Base-by-base conservation (phyloP, 1,284 basidiomycete species). In the Naganishia sp. region DNA sequence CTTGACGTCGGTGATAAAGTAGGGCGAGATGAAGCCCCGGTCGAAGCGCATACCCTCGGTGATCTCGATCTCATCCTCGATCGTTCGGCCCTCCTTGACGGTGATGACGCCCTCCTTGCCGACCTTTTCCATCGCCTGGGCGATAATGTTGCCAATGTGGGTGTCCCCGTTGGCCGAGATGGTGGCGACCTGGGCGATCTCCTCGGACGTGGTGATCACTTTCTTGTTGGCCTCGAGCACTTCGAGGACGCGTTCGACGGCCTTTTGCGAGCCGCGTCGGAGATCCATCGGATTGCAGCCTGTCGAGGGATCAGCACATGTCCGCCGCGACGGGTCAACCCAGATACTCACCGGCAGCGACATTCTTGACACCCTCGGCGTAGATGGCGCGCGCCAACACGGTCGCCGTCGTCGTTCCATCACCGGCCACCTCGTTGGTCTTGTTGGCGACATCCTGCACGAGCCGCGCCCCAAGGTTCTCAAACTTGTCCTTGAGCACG, bases 21-120 rank as follows among this genome's bases (percentile, higher is more conserved):
- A 98, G 1, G 95, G 94, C 1, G 92, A 94, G 82, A 98, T 96
- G 87, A 88, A 99, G 52, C 95, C 95, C 64, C 95, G 90, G 86
- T 99, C 95, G 83, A 99, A 98, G 75, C 94, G 88, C 95, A 98
- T 99, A 78, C 95, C 95, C 83, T 99, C 95, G 39, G 95, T 98
- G 77, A 99, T 94, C 81, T 99, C 95, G 78, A 98, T 98, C 83
- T 97, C 90, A 78, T 99, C 95, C 75, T 97, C 93, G 72, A 95
- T 95, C 15, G 95, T 98, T 71, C 90, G 88, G 65, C 95, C 95
- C 82, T 98, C 95, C 85, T 96, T 97, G 80, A 99, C 94, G 69
- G 95, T 99, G 84, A 99, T 98, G 78, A 98, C 95, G 80, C 95
- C 95, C 82, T 99, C 95, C 84, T 97, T 97, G 79, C 95, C 95